Conservation (phyloP, 2,329 filamentous ascomycete species). For the Xylariaceae sp. region DNA sequence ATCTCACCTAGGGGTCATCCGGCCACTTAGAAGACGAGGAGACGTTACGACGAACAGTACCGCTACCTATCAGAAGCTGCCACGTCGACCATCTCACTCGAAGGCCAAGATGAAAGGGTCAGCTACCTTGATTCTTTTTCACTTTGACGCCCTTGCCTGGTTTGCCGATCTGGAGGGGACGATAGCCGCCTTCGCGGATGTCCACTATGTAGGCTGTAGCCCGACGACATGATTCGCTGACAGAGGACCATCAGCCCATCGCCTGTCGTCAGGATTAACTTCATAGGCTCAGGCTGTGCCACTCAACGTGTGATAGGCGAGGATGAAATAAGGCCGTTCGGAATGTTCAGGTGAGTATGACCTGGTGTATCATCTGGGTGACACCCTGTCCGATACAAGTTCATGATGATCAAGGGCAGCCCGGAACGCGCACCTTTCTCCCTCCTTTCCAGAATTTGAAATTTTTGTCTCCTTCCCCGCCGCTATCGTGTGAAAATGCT, state of each 20-base stretch:
- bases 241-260: neutral
- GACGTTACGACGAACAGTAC: constrained; percentile 1
- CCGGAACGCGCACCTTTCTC: neutral
- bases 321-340: constrained; percentile 3
- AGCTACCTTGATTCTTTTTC: neutral
- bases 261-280: constrained; percentile 3
- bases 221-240: neutral
- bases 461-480: neutral
- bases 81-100: constrained; percentile 10
- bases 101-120: neutral
- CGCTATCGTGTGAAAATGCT: neutral
- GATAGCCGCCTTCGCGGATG: constrained; percentile 1
- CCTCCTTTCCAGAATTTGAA: neutral
- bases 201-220: constrained; percentile 5
- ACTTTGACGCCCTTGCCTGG: neutral
- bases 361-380: neutral
- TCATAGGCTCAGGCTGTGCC: neutral
- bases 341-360: neutral
- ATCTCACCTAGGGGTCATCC: neutral
- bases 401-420: neutral
- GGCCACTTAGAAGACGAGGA: constrained; percentile 1
- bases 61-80: constrained; percentile 16
- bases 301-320: neutral
- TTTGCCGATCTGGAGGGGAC: neutral
- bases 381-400: neutral